Base-by-base conservation (phyloP, 495 filamentous ascomycete genomes). In the Aspergillus wentii region DNA sequence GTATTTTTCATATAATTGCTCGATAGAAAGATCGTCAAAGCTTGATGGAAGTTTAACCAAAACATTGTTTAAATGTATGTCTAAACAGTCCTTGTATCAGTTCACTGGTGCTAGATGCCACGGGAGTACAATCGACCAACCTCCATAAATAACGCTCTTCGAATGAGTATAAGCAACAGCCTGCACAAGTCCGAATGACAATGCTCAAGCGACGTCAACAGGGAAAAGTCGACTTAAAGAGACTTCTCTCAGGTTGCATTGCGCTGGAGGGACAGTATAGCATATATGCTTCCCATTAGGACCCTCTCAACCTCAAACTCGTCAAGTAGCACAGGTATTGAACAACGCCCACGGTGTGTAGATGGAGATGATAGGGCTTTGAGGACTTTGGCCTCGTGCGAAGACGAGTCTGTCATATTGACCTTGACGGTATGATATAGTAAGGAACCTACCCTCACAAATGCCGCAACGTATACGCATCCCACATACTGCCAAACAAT, bases 1-100 rank as follows among this genome's bases (percentile, higher is more conserved):
- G 38, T 59, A 67, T 22, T 54, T 44, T 17, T 45, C 35, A 35
- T 66, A 61, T 6, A 65, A 30, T 20, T 61, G 15, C 17, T 56
- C 38, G 14, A 60, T 37, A 9, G 56, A 56, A 28, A 64, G 44
- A 5, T 56, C 18, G 38, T 40, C 42, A 31, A 69, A 49, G 29
- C 35, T 48, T 16, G 41, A 49, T n/a, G 61, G 62, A 1, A 66
- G 48, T 21, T 64, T 60, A 17, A 63, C 40, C n/a, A 69, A 37
- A 14, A 61, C 29, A 18, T 68, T 69, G 13, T 48, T 37, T 3
- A 67, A 32, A 41, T 67, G 62, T 20, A 69, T 46, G 47, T 68
- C 56, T 63, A 46, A 30, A 44, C 11, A 13, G 3, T 5, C 11
- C 8, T 19, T 33, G 29, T 10, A 20, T 23, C 8, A 17, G 18